These are phyloP conservation scores for Rauvolfia tetraphylla DNA, from an alignment of 257 asterid species.

Conservation along the genomic window DNA sequence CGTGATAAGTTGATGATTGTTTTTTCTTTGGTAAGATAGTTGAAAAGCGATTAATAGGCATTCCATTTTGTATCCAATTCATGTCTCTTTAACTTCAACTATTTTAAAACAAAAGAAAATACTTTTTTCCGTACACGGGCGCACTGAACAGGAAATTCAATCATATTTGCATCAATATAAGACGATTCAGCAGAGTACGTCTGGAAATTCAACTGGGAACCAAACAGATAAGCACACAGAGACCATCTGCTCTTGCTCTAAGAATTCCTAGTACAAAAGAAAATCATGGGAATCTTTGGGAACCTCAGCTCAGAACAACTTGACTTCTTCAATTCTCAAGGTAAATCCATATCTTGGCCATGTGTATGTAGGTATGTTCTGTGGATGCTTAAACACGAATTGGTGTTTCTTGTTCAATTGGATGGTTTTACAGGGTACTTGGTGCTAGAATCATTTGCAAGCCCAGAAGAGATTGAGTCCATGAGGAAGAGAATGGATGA, in stretches of 20 bases:
- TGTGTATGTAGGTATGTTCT: neutral
- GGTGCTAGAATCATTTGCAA: constrained; percentile 73
- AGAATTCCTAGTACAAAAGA: neutral
- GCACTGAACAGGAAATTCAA: no score
- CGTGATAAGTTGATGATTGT: no score
- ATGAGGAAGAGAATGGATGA: constrained; percentile 62
- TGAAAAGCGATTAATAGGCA: no score
- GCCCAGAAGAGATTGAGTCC: constrained; percentile 54
- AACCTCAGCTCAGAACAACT: constrained; percentile 30
- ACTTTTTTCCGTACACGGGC: no score
- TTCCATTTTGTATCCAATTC: no score
- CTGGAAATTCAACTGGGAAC: no score
- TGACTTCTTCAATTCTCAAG: constrained; percentile 38
- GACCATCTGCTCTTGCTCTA: neutral
- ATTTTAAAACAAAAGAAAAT: no score
- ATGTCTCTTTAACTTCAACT: no score
- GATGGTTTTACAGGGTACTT: constrained; percentile 45
- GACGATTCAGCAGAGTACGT: no score
- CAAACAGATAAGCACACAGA: neutral
- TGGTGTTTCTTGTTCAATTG: neutral
- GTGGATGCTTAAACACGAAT: neutral
- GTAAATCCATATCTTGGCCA: constrained; percentile 10
- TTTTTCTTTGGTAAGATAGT: no score
- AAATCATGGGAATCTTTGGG: constrained; percentile 30
- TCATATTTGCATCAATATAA: no score